These are phyloP conservation scores for Domatiomyces globalis DNA, from an alignment of 2,329 filamentous ascomycete species.

Conservation along the genomic window DNA sequence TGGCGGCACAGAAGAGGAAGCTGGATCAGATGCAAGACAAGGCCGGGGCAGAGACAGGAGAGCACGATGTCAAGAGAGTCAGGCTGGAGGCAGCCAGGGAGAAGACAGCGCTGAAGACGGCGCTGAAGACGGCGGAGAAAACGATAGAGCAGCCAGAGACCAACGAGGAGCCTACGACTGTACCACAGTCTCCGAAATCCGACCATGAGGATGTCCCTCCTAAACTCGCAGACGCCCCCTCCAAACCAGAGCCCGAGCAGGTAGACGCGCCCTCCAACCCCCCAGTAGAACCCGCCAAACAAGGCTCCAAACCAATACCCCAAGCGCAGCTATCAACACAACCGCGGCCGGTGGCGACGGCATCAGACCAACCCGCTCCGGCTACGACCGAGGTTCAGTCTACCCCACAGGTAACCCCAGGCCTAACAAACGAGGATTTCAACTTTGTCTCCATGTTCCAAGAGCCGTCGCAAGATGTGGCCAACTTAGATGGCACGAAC, in stretches of 20 bases:
- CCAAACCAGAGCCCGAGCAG: background rate
- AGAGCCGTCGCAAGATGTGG: constrained; percentile 19
- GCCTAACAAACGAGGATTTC: constrained; percentile 21
- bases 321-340: constrained; percentile 3
- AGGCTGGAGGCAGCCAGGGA: constrained; percentile 9
- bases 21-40: constrained; percentile 10
- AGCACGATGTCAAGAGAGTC: constrained; percentile 3
- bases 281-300: constrained; percentile 5
- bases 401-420: constrained; percentile 19
- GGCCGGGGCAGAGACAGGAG: constrained; percentile 3
- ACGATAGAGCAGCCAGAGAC: constrained; percentile 1
- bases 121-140: constrained; percentile 4
- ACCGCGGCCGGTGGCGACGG: constrained; percentile 20
- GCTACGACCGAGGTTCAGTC: constrained; percentile 10
- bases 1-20: constrained; percentile 14
- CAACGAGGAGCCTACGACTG: background rate
- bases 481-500: constrained; percentile 4
- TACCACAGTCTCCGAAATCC: constrained; percentile 1
- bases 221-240: background rate
- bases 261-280: constrained; percentile 4
- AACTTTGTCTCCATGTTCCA: constrained; percentile 30
- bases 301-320: background rate
- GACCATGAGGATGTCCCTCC: background rate
- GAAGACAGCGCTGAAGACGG: constrained; percentile 8
- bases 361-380: constrained; percentile 6